Percentiles rank a stretch among this genome's conserved stretches.
These are phyloP conservation scores for Phytophthora agathidicida DNA, from an alignment of 352 stramenopile species.

Conservation along the genomic window DNA sequence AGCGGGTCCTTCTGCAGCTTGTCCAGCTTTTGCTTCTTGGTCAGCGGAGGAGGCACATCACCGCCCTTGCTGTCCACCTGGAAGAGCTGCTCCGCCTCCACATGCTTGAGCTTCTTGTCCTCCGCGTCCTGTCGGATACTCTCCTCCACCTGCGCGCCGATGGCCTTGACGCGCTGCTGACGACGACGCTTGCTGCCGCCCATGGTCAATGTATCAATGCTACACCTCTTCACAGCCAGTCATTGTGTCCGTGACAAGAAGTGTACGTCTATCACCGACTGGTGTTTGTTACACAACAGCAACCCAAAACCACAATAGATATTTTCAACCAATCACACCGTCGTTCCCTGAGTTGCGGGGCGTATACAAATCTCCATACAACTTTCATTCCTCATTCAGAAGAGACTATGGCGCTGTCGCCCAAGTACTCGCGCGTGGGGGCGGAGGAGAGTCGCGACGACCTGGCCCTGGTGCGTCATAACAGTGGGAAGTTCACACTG, in stretches of 20 bases:
- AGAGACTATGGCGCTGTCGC: constrained; percentile 16
- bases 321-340: too few species aligned
- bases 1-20: constrained; percentile 72
- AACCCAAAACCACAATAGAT: too few species aligned
- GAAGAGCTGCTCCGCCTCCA: constrained; percentile 76
- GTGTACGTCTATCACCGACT: too few species aligned
- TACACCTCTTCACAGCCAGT: constrained; percentile 28
- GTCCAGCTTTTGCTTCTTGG: constrained; percentile 76
- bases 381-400: neutral
- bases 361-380: neutral
- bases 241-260: too few species aligned
- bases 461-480: constrained; percentile 47
- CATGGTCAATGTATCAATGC: constrained; percentile 42
- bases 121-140: constrained; percentile 82
- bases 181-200: constrained; percentile 50
- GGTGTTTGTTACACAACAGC: too few species aligned
- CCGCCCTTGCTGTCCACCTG: constrained; percentile 80
- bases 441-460: constrained; percentile 55
- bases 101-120: constrained; percentile 80
- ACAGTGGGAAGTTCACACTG: constrained; percentile 55
- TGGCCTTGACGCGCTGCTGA: constrained; percentile 65
- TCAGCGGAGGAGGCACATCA: constrained; percentile 34
- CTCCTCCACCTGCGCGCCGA: constrained; percentile 79
- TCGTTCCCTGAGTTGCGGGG: constrained; percentile 13
- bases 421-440: constrained; percentile 29